phyloP scores from a whole-genome alignment of 75 land plant genomes.

The Picea sitchensis region DNA sequence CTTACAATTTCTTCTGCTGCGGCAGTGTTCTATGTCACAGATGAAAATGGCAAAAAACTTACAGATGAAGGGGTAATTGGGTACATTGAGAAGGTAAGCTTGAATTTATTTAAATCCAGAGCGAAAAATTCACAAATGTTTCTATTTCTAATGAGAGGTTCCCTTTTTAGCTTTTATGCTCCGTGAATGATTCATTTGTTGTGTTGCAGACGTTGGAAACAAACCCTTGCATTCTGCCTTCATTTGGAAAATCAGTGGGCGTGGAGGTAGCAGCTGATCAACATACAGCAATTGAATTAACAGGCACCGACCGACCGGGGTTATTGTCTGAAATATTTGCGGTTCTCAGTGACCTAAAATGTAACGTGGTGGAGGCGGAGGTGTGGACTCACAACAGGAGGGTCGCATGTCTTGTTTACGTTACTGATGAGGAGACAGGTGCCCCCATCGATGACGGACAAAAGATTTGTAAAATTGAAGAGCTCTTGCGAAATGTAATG shows the following conservation, averaged over 20 bases:
- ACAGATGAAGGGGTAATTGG: constrained; percentile 34
- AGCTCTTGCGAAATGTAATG: constrained; percentile 51
- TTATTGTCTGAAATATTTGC: constrained; percentile 82
- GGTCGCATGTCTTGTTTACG: constrained; percentile 55
- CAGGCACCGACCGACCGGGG: constrained; percentile 79
- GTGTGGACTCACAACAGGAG: constrained; percentile 84
- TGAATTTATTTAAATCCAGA: background rate
- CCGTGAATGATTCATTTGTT: too few species aligned
- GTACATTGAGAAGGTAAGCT: constrained; percentile 59
- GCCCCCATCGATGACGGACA: constrained; percentile 46
- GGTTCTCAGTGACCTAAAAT: constrained; percentile 52
- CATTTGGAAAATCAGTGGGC: constrained; percentile 34
- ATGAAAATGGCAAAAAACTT: constrained; percentile 48
- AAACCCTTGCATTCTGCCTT: background rate
- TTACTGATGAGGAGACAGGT: constrained; percentile 43
- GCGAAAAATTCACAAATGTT: background rate
- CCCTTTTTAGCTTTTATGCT: too few species aligned
- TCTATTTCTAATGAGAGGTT: background rate
- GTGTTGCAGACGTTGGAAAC: constrained; percentile 3
- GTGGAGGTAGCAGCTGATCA: background rate
- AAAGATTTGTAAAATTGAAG: constrained; percentile 40
- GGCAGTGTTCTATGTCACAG: constrained; percentile 75
- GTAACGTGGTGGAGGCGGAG: constrained; percentile 68
- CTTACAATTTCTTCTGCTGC: background rate
- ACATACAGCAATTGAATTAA: constrained; percentile 63